Conservation (phyloP, 1,284 basidiomycete species). For the Fomitopsis palustris region DNA sequence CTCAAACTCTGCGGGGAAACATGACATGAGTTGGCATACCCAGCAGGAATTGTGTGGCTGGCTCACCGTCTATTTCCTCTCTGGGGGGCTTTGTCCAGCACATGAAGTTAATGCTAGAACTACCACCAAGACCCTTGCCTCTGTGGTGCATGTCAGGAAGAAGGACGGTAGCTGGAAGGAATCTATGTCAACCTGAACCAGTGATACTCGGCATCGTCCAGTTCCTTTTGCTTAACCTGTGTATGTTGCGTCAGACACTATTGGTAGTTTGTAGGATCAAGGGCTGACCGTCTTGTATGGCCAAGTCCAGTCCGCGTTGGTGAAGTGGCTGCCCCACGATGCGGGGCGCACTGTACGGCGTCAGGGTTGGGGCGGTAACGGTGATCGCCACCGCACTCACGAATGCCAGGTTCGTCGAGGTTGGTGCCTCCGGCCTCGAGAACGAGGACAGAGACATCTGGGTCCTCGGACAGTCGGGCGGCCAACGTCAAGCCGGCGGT, state of each 20-base stretch:
- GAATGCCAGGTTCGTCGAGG: conserved; percentile 19
- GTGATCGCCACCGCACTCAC: conserved; percentile 12
- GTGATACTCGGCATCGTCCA: conserved; percentile 9
- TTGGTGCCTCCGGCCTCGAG: conserved; percentile 32
- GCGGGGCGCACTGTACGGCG: conserved; percentile 23
- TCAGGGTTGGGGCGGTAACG: neutral
- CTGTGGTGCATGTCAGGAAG: neutral
- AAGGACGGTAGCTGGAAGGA: neutral
- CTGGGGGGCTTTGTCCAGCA: conserved; percentile 19
- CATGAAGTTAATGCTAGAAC: conserved; percentile 22
- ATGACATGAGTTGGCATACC: too few species aligned
- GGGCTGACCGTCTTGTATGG: conserved; percentile 24
- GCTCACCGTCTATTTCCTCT: conserved; percentile 19
- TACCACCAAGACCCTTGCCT: conserved; percentile 23
- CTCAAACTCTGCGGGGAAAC: conserved; percentile 19
- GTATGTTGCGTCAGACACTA: neutral
- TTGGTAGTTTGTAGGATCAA: neutral
- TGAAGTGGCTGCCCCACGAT: conserved; percentile 25
- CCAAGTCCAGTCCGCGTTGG: conserved; percentile 25
- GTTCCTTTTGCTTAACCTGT: conserved; percentile 16
- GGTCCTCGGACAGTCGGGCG: conserved; percentile 42
- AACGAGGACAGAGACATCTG: conserved; percentile 31
- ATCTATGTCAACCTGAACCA: conserved; percentile 15
- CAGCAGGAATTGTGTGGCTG: neutral
- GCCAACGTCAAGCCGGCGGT: conserved; percentile 47